Evolutionary conservation across 1,139 yeast genomes (phyloP).

Genomic region (Pichia sorboxylosa): DNA sequence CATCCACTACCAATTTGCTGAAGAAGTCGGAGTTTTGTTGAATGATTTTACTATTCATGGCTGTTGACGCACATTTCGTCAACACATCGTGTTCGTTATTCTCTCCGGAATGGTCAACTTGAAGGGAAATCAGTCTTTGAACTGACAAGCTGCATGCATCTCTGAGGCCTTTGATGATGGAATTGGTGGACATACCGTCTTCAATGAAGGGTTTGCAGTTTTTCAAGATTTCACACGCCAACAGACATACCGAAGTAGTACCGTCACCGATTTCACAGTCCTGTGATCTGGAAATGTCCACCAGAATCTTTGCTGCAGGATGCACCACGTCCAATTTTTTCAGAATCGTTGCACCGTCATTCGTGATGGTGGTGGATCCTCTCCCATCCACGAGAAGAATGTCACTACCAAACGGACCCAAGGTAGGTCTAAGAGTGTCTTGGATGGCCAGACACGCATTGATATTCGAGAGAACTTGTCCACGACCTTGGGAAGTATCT

Average conservation of each 20-base stretch:
- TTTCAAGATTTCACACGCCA: conserved; percentile 90
- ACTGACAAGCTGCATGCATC: conserved; percentile 74
- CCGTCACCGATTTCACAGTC: conserved; percentile 99
- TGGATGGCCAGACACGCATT: conserved; percentile 96
- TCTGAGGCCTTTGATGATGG: conserved; percentile 79
- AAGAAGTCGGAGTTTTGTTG: conserved; percentile 78
- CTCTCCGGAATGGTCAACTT: conserved; percentile 50
- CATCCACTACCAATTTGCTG: conserved; percentile 94
- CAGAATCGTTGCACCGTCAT: conserved; percentile 95
- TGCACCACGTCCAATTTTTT: conserved; percentile 90
- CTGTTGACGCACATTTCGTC: conserved; percentile 91
- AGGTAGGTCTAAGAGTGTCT: conserved; percentile 86
- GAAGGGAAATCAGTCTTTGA: conserved; percentile 57
- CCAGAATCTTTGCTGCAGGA: conserved; percentile 93
- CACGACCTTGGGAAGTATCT: conserved; percentile 90
- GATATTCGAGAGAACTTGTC: conserved; percentile 88
- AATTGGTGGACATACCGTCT: conserved; percentile 88
- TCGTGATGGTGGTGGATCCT: conserved; percentile 88
- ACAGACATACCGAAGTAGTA: conserved; percentile 86
- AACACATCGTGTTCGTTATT: conserved; percentile 37
- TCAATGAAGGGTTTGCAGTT: conserved; percentile 86
- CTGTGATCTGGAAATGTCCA: conserved; percentile 90
- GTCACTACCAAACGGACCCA: conserved; percentile 97
- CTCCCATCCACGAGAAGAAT: conserved; percentile 73
- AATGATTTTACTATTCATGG: conserved; percentile 92